Evolutionary conservation across 73 alveolate species (phyloP).

Genomic region (Stentor coeruleus): DNA sequence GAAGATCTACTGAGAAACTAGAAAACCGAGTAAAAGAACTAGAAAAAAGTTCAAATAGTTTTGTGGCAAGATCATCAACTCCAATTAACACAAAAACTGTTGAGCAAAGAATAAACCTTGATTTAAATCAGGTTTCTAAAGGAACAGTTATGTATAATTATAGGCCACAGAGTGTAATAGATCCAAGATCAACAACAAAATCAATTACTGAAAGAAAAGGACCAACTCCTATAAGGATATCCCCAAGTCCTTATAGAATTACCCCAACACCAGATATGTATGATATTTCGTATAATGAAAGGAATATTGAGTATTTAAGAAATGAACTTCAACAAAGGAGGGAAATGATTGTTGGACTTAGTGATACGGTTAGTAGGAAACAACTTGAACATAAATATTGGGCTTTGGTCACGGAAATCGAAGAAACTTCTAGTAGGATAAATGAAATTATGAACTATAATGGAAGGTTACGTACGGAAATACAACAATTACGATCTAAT

Average conservation of each 20-base stretch:
- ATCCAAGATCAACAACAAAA: neutral
- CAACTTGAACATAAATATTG: neutral
- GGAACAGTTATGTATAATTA: neutral
- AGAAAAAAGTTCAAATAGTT: neutral
- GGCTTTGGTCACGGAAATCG: constrained; percentile 11
- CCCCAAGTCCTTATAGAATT: neutral
- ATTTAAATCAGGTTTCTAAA: neutral
- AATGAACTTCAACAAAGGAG: neutral
- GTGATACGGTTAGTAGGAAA: neutral
- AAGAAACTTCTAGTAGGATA: neutral
- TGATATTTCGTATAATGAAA: neutral
- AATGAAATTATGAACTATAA: neutral
- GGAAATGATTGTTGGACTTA: neutral
- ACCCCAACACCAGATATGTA: neutral
- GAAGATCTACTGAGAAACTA: neutral
- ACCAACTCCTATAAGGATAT: no score
- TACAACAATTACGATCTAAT: no score
- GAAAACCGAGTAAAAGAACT: neutral
- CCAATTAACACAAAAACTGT: neutral
- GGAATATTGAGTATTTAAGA: neutral
- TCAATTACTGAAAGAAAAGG: neutral
- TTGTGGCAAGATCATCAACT: neutral
- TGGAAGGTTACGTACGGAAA: neutral
- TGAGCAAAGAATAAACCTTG: neutral
- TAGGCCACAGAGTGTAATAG: neutral